Conservation (phyloP, 1,139 yeast genomes). For the Kurtzmaniella quercitrusa region DNA sequence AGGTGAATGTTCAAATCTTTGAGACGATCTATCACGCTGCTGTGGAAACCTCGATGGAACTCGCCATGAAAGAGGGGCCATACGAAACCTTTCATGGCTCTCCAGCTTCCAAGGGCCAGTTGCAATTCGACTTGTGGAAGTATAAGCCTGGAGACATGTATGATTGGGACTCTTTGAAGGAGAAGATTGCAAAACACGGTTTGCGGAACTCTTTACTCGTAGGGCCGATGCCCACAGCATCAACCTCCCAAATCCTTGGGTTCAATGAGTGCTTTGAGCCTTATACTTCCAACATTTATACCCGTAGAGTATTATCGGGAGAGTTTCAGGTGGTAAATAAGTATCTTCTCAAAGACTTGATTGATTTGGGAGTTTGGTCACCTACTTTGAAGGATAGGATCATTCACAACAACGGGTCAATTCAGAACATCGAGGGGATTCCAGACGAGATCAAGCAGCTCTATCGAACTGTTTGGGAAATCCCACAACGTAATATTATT, state of each 20-base stretch:
- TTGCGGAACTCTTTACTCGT: slow-evolving; percentile 77
- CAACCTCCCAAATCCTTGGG: slow-evolving; percentile 87
- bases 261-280: slow-evolving; percentile 92
- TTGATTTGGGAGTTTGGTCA: slow-evolving; percentile 80
- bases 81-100: slow-evolving; percentile 71
- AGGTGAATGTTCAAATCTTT: slow-evolving; percentile 72
- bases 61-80: slow-evolving; percentile 62
- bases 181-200: slow-evolving; percentile 57
- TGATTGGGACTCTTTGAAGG: slow-evolving; percentile 69
- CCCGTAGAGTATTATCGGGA: slow-evolving; percentile 83
- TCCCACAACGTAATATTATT: slow-evolving; percentile 80
- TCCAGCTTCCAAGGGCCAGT: slow-evolving; percentile 74
- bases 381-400: slow-evolving; percentile 78
- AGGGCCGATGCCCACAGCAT: slow-evolving; percentile 95
- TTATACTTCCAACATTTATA: slow-evolving; percentile 80
- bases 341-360: slow-evolving; percentile 73
- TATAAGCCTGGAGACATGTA: slow-evolving; percentile 66
- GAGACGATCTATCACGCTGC: slow-evolving; percentile 91
- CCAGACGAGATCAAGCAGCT: slow-evolving; percentile 74
- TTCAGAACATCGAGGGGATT: slow-evolving; percentile 70
- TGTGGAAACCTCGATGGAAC: slow-evolving; percentile 72
- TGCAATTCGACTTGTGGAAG: slow-evolving; percentile 81
- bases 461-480: slow-evolving; percentile 96
- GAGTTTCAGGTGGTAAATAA: slow-evolving; percentile 88
- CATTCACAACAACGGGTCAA: slow-evolving; percentile 78